Conservation (phyloP, 78 protist species). For the Monocercomonoides exilis region DNA sequence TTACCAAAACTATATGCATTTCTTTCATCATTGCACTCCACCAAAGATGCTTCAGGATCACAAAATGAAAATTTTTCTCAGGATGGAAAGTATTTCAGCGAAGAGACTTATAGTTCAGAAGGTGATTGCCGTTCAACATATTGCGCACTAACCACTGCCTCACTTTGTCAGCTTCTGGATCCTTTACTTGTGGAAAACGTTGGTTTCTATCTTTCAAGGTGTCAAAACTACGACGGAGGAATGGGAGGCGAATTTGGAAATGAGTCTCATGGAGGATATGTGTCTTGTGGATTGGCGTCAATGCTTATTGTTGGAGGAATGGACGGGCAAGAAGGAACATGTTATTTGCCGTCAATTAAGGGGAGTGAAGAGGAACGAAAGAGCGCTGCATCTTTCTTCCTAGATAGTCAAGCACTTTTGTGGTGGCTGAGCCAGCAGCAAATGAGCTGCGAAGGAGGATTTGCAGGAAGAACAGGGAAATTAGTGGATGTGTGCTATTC, state of each 20-base stretch:
- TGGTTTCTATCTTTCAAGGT: slow-evolving; percentile 44
- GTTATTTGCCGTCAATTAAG: background rate
- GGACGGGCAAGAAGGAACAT: background rate
- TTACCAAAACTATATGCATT: background rate
- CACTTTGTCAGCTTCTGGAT: slow-evolving; percentile 24
- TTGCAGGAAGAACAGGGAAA: slow-evolving; percentile 92
- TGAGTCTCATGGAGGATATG: slow-evolving; percentile 98
- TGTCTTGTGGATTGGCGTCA: slow-evolving; percentile 89
- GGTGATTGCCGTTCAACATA: slow-evolving; percentile 34
- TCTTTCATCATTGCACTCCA: background rate
- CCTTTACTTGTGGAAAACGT: slow-evolving; percentile 34
- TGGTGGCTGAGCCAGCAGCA: slow-evolving; percentile 77
- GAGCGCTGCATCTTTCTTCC: too few relatives aligned
- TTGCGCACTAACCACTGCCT: slow-evolving; percentile 63
- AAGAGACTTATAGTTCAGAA: background rate
- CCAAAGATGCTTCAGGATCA: background rate
- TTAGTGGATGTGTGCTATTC: slow-evolving; percentile 92
- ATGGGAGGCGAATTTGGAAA: slow-evolving; percentile 68
- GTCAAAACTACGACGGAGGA: slow-evolving; percentile 95
- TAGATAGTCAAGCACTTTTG: slow-evolving; percentile 38
- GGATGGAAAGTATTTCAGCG: background rate
- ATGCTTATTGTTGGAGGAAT: slow-evolving; percentile 43
- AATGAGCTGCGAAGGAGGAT: slow-evolving; percentile 80
- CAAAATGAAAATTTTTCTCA: background rate
- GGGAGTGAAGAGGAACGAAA: background rate